Conservation (phyloP, 23 red algal genomes). For the Gracilaria domingensis region DNA sequence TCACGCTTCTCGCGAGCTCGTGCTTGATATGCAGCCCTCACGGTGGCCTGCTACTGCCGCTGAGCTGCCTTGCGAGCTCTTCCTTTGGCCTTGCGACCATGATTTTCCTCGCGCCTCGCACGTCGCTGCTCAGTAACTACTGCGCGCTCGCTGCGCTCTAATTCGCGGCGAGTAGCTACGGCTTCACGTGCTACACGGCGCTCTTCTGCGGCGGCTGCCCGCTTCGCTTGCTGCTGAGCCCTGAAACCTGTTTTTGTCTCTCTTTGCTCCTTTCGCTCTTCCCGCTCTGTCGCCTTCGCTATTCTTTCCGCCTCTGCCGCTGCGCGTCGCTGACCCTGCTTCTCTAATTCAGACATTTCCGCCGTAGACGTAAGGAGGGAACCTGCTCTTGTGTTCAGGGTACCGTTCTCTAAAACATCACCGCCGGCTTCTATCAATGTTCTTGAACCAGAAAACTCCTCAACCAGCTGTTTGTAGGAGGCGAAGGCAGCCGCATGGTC, state of each 20-base stretch:
- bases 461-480: neutral
- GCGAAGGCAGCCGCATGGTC: neutral
- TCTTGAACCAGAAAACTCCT: neutral
- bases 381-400: neutral
- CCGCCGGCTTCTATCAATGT: neutral
- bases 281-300: neutral
- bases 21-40: neutral
- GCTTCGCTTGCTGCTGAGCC: neutral
- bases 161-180: neutral
- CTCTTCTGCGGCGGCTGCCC: neutral
- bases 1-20: neutral
- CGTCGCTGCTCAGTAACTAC: neutral
- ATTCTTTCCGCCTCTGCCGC: neutral
- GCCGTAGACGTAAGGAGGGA: neutral
- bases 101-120: neutral
- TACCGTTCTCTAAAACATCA: neutral
- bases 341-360: neutral
- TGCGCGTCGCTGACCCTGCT: neutral
- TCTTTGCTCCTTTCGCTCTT: neutral
- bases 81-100: neutral
- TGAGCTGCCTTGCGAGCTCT: neutral
- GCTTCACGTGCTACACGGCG: neutral
- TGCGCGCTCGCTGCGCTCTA: neutral
- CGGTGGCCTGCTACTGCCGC: neutral
- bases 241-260: neutral